Evolutionary conservation across 768 basidiomycete species (phyloP).

Genomic region (Leccinum longicurvipes): DNA sequence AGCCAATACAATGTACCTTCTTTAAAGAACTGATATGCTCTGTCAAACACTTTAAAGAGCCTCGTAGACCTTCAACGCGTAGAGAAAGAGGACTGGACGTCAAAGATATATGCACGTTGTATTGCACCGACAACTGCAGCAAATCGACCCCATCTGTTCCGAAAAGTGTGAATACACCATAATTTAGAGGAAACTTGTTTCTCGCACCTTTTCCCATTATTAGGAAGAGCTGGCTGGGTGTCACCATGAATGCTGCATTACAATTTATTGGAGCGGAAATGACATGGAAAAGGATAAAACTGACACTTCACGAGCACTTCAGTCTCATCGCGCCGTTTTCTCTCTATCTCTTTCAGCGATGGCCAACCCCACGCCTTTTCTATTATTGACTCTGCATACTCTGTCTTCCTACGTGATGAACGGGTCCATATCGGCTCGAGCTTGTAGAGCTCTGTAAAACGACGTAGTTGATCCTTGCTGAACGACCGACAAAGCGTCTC

Average conservation of each 20-base stretch:
- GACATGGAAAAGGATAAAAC: slow-evolving; percentile 20
- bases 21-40: slow-evolving; percentile 48
- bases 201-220: slow-evolving; percentile 65
- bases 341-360: slow-evolving; percentile 50
- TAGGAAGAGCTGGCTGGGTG: slow-evolving; percentile 60
- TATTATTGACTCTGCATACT: slow-evolving; percentile 50
- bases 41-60: slow-evolving; percentile 45
- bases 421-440: slow-evolving; percentile 35
- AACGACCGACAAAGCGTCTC: slow-evolving; percentile 59
- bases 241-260: slow-evolving; percentile 51
- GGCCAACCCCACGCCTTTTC: slow-evolving; percentile 71
- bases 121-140: slow-evolving; percentile 53
- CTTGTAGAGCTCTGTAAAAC: slow-evolving; percentile 49
- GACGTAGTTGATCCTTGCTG: slow-evolving; percentile 55
- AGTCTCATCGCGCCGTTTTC: slow-evolving; percentile 46
- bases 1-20: slow-evolving; percentile 34
- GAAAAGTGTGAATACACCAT: slow-evolving; percentile 9
- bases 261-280: slow-evolving; percentile 1
- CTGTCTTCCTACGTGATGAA: slow-evolving; percentile 36
- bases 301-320: slow-evolving; percentile 46
- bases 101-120: slow-evolving; percentile 62
- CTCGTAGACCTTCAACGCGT: slow-evolving; percentile 55
- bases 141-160: slow-evolving; percentile 61
- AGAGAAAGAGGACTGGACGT: slow-evolving; percentile 53
- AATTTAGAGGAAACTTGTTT: neutral